Base-by-base conservation (phyloP, 2,329 filamentous ascomycete genomes). In the Colletotrichum abscissum region DNA sequence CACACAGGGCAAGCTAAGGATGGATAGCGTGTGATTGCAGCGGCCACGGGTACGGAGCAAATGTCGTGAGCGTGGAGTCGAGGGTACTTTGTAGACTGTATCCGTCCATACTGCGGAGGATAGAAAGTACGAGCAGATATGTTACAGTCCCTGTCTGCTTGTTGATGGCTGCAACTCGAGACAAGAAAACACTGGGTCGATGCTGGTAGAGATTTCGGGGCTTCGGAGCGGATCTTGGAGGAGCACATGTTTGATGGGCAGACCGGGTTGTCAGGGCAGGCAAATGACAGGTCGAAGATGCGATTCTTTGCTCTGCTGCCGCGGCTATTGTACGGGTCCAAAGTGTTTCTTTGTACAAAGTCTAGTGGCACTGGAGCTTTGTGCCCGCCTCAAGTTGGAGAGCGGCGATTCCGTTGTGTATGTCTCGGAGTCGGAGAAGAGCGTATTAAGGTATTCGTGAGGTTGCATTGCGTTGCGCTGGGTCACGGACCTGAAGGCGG, bases 21-120 rank as follows among this genome's bases (percentile, higher is more conserved):
- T 57, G 56, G 49, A 26, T 72, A 72, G 67, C 67, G 60, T 73
- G 71, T 72, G 71, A 73, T 73, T 73, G 56, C 67, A 63, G 71
- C 46, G 59, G 70, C 70, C 49, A 63, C 49, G 63, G 68, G 58
- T 46, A 62, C 60, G 56, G 67, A 70, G 67, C 54, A 57, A 67
- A 74, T 72, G 72, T 74, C 63, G 68, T 74, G 72, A 72, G 62
- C 59, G 70, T 59, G 70, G 60, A 69, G 66, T 65, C 54, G 65
- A 28, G 30, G 58, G 52, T 63, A 49, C 42, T 49, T n/a, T 8
- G 42, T 49, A 49, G 42, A 49, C 19, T 49, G 42, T 49, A 49
- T 49, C 19, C 42, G 42, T 49, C 38, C 38, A 19, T 42, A 42
- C 38, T 42, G 16, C 38, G 38, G 6, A 42, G 38, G 16, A 42